Evolutionary conservation across 2,329 filamentous ascomycete species (phyloP).

Genomic region (Lachnellula subtilissima): DNA sequence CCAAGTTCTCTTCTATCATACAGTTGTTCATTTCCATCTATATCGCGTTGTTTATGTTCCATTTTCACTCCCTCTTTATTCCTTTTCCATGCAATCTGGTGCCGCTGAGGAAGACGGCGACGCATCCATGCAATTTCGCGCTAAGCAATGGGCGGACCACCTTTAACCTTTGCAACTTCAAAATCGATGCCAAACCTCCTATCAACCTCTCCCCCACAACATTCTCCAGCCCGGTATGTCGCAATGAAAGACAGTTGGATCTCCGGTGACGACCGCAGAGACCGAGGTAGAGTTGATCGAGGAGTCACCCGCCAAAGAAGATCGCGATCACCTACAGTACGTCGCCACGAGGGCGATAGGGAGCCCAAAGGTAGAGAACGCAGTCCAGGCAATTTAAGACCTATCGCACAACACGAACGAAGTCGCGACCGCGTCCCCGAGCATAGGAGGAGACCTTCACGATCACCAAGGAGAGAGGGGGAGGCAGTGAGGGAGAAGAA

Average conservation of each 20-base stretch:
- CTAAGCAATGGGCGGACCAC: neutral
- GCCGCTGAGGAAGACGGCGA: neutral
- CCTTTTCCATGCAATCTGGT: neutral
- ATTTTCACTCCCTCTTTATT: neutral
- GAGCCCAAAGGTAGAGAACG: slow-evolving; percentile 28
- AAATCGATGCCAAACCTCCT: neutral
- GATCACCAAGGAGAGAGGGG: slow-evolving; percentile 27
- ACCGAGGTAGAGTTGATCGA: slow-evolving; percentile 38
- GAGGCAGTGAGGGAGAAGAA: slow-evolving; percentile 32
- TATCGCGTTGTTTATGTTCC: neutral
- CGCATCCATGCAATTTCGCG: neutral
- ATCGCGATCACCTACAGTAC: slow-evolving; percentile 34
- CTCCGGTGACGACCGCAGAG: slow-evolving; percentile 38
- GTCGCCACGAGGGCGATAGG: slow-evolving; percentile 32
- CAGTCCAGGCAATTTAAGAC: slow-evolving; percentile 26
- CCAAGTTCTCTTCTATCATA: neutral
- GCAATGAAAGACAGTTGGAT: slow-evolving; percentile 40
- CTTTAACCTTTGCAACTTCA: neutral
- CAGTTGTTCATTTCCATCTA: neutral
- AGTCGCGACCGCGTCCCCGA: slow-evolving; percentile 25
- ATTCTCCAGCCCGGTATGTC: slow-evolving; percentile 33
- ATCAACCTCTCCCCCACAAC: slow-evolving; percentile 12
- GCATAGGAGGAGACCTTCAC: slow-evolving; percentile 26
- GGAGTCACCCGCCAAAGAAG: slow-evolving; percentile 32
- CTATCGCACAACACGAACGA: slow-evolving; percentile 26